phyloP scores from a whole-genome alignment of 2,329 filamentous ascomycete genomes.

The Drechslerella dactyloides region DNA sequence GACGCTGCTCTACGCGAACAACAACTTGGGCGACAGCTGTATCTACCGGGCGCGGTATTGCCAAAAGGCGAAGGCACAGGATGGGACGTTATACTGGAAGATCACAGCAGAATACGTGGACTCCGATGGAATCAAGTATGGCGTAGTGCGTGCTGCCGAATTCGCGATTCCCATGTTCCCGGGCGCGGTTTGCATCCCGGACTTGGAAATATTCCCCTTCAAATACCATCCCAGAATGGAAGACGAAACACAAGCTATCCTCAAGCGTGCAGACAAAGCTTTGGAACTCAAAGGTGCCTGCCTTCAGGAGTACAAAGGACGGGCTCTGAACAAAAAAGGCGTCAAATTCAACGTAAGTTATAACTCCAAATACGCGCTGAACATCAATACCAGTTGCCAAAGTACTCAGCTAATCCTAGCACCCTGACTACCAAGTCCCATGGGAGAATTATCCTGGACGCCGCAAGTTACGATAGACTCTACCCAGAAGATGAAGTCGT shows the following conservation, averaged over 20 bases:
- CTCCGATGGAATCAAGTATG: not conserved
- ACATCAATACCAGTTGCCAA: not conserved
- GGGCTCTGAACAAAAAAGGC: not conserved
- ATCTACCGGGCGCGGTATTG: no score
- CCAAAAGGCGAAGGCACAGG: no score
- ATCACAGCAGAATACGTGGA: not conserved
- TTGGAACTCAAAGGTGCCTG: not conserved
- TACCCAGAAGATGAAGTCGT: not conserved
- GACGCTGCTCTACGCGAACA: no score
- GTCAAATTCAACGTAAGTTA: constrained; percentile 8
- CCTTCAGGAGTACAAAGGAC: not conserved
- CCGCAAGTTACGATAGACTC: not conserved
- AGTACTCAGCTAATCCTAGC: not conserved
- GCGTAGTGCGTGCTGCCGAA: not conserved
- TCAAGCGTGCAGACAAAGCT: not conserved
- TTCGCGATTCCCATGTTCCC: not conserved
- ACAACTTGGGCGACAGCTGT: no score
- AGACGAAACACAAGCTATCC: not conserved
- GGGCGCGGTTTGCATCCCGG: not conserved
- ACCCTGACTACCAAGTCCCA: not conserved
- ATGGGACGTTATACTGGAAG: no score
- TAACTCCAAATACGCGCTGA: no score
- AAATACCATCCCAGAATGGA: not conserved
- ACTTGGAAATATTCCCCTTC: not conserved
- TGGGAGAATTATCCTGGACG: not conserved